Conservation (phyloP, 768 basidiomycete genomes). For the Filobasidium floriforme region DNA sequence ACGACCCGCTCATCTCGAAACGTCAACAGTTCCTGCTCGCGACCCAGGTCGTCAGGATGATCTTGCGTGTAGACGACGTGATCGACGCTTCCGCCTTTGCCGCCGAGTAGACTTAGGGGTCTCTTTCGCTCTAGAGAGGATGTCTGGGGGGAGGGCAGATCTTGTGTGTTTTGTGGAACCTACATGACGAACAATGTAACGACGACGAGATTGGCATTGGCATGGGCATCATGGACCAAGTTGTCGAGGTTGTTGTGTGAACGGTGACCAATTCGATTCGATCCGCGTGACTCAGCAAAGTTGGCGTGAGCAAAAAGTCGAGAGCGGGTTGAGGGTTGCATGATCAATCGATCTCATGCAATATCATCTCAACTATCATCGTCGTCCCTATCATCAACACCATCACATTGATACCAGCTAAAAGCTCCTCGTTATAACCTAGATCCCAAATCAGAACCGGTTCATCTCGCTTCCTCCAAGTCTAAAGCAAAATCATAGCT, state of each 20-base stretch:
- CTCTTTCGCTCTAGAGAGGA: too few relatives aligned
- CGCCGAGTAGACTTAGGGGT: not conserved
- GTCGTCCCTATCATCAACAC: not conserved
- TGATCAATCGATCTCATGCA: not conserved
- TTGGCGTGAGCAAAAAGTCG: not conserved
- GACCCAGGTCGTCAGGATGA: constrained; percentile 60
- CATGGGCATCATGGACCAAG: too few relatives aligned
- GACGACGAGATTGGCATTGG: not conserved
- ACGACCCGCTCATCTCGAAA: constrained; percentile 95
- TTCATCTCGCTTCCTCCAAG: not conserved
- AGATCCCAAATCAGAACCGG: not conserved
- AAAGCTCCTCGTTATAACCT: not conserved
- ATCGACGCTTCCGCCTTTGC: constrained; percentile 36
- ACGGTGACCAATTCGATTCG: too few relatives aligned
- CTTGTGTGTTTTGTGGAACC: not conserved
- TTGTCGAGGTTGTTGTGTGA: too few relatives aligned
- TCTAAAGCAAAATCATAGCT: not conserved
- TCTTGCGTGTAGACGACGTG: constrained; percentile 46
- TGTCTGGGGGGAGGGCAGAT: not conserved
- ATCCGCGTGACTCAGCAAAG: not conserved
- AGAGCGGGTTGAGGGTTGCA: not conserved
- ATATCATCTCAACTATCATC: not conserved
- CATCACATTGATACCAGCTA: not conserved
- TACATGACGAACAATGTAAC: constrained; percentile 5
- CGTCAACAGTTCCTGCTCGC: constrained; percentile 93